Base-by-base conservation (phyloP, 176 grass and related monocot genomes). In the Paspalum vaginatum region DNA sequence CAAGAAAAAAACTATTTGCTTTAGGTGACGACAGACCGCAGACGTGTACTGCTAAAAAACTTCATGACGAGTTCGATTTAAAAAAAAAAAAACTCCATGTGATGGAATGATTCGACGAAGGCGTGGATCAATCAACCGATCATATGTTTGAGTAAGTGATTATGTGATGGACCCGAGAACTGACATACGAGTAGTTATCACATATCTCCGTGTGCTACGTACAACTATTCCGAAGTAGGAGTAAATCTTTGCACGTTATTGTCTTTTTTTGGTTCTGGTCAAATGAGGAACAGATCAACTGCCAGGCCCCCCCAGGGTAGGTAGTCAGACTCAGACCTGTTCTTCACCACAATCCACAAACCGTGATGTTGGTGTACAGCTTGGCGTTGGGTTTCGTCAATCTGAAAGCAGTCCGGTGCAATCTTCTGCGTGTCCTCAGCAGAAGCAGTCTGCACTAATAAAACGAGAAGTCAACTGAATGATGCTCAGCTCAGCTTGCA, bases 391-490 rank as follows among this genome's bases (percentile, higher is more conserved):
- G 51, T 27, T 58, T 4, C 48, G 8, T 43, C 32, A 16, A 18
- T 32, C 32, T 7, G 18, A 11, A 65, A 39, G 47, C 40, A 57
- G 16, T 4, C 39, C 37, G 8, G 8, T 16, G 57, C 68, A 40
- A 38, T 13, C 24, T 60, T 13, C 50, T 10, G 65, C 54, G 43
- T 25, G 24, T 20, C 41, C 2, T 3, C 21, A 46, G 7, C 4
- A 46, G 24, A 76, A 39, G 9, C 16, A 53, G 12, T 10, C 20
- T 22, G 54, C 53, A 21, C 53, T 56, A 6, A 13, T 71, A n/a
- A n/a, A n/a, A n/a, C n/a, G 37, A 64, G 26, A 78, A 78, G 74
- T 57, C 80, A 83, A 72, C 22, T 32, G 16, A 77, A 82, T 65
- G 22, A 41, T 72, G 61, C 26, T 68, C 5, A 66, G 48, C 20